Percentiles rank a stretch among this genome's conserved stretches.
These are phyloP conservation scores for Gastrodia elata DNA, from an alignment of 106 monocot species.

Conservation along the genomic window DNA sequence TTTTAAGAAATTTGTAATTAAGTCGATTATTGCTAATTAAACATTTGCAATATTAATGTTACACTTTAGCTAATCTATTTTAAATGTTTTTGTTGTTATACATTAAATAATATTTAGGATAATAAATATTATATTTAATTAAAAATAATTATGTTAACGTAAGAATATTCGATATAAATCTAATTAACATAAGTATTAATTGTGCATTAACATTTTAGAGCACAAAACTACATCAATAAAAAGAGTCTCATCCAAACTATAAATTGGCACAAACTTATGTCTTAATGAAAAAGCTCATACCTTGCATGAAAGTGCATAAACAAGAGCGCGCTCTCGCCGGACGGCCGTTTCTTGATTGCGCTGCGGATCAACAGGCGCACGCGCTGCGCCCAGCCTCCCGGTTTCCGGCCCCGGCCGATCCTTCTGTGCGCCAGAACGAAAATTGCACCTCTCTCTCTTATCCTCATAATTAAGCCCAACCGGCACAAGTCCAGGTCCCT, in stretches of 20 bases:
- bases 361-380: constrained; percentile 9
- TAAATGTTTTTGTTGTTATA: too few relatives aligned
- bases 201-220: too few relatives aligned
- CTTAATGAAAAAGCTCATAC: constrained; percentile 13
- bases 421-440: background rate
- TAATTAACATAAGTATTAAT: too few relatives aligned
- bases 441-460: background rate
- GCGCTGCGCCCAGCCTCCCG: constrained; percentile 13
- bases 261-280: background rate
- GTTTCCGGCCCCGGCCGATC: background rate
- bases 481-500: background rate
- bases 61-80: too few relatives aligned
- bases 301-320: constrained; percentile 72
- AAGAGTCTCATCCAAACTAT: background rate
- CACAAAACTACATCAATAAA: background rate
- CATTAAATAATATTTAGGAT: too few relatives aligned
- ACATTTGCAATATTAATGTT: too few relatives aligned
- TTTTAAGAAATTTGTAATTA: too few relatives aligned
- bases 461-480: background rate
- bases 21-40: too few relatives aligned
- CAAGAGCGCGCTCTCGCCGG: constrained; percentile 59
- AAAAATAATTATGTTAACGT: too few relatives aligned
- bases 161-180: too few relatives aligned
- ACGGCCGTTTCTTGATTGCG: constrained; percentile 23
- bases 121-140: too few relatives aligned